These are phyloP conservation scores for Chalara sp. DNA, from an alignment of 2,329 filamentous ascomycete species.

Conservation along the genomic window DNA sequence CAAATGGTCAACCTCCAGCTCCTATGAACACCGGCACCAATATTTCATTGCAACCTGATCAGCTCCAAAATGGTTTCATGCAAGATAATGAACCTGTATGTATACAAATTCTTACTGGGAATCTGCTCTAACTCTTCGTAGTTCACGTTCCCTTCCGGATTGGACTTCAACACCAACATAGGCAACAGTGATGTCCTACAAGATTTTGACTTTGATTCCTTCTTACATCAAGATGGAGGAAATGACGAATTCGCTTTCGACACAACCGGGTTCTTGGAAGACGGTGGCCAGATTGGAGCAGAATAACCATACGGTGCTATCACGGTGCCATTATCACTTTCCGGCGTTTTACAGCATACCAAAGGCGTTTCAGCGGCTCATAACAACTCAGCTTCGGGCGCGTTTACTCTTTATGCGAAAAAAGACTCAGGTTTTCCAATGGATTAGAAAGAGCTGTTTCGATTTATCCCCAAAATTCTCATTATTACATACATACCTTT, in stretches of 20 bases:
- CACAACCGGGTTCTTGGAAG: conserved; percentile 45
- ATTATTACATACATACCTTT: conserved; percentile 21
- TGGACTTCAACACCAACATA: conserved; percentile 50
- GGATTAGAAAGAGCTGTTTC: conserved; percentile 22
- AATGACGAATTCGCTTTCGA: conserved; percentile 47
- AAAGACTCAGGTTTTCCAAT: conserved; percentile 14
- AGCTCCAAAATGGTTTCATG: conserved; percentile 42
- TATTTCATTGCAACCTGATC: conserved; percentile 39
- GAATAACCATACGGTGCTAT: conserved; percentile 32
- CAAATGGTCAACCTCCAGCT: conserved; percentile 32
- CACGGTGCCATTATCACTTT: conserved; percentile 18
- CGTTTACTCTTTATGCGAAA: conserved; percentile 24
- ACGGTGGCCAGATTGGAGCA: conserved; percentile 48
- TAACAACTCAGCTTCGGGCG: conserved; percentile 21
- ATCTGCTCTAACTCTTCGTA: conserved; percentile 17
- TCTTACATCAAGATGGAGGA: conserved; percentile 50
- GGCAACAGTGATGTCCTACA: conserved; percentile 50
- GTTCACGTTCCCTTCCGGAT: conserved; percentile 21
- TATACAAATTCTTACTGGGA: not conserved
- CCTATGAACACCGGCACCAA: conserved; percentile 32
- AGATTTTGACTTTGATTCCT: conserved; percentile 64
- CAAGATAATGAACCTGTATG: conserved; percentile 28
- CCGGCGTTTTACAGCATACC: conserved; percentile 28
- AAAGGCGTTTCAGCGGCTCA: conserved; percentile 27
- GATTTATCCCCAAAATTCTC: conserved; percentile 19